A percentile compares a stretch with the other conserved stretches of the same genome.
These are phyloP conservation scores for Xylariaceae sp. DNA, from an alignment of 2,329 filamentous ascomycete species.

Conservation along the genomic window DNA sequence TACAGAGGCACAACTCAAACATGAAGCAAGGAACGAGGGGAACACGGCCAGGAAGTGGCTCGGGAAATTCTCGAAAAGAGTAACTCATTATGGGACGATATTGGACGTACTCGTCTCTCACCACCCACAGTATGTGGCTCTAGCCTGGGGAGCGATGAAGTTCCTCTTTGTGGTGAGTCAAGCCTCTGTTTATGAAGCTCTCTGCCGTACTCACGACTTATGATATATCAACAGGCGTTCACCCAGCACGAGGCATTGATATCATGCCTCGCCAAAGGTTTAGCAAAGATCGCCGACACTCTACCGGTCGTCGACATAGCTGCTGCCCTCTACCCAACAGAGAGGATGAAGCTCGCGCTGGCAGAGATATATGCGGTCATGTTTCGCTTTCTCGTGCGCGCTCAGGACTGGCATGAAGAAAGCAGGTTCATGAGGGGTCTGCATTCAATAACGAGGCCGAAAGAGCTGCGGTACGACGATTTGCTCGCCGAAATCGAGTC, in stretches of 20 bases:
- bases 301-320: not conserved
- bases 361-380: conserved; percentile 18
- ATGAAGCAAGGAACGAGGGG: not conserved
- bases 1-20: not conserved
- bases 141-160: not conserved
- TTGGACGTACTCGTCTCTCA: not conserved
- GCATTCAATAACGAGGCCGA: conserved; percentile 13
- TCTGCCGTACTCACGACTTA: not conserved
- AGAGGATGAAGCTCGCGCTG: not conserved
- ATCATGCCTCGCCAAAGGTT: not conserved
- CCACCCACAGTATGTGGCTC: not conserved
- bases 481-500: conserved; percentile 4
- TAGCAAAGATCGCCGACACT: not conserved
- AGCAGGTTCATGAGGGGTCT: conserved; percentile 13
- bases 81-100: not conserved
- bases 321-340: not conserved
- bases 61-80: not conserved
- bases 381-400: conserved; percentile 18
- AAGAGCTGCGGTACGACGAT: conserved; percentile 14
- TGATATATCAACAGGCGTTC: not conserved
- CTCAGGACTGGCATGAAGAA: conserved; percentile 21
- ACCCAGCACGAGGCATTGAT: not conserved
- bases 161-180: not conserved
- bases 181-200: not conserved
- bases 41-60: not conserved